Conservation (phyloP, 352 stramenopile genomes). For the Phytopythium cucurbitacearum region DNA sequence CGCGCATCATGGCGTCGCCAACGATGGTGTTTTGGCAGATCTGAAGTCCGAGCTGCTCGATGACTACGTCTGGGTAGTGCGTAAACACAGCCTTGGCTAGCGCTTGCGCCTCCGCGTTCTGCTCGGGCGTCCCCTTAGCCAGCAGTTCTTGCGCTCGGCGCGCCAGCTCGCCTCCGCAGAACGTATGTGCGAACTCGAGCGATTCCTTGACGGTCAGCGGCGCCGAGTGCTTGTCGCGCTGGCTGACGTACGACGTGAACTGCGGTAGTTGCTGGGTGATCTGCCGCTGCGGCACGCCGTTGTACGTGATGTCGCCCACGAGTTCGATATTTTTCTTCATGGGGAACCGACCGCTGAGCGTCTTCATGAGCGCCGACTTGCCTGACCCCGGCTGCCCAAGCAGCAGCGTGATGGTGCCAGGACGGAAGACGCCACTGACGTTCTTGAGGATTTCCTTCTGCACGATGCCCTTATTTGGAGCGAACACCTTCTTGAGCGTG, state of each 20-base stretch:
- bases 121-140: slow-evolving; percentile 24
- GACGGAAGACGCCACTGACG: slow-evolving; percentile 40
- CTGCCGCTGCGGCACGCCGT: slow-evolving; percentile 21
- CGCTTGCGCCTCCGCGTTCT: slow-evolving; percentile 20
- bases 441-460: slow-evolving; percentile 43
- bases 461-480: slow-evolving; percentile 34
- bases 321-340: slow-evolving; percentile 29
- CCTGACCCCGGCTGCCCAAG: slow-evolving; percentile 26
- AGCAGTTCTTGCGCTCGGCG: slow-evolving; percentile 38
- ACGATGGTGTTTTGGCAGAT: slow-evolving; percentile 57
- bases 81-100: slow-evolving; percentile 15
- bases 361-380: slow-evolving; percentile 35
- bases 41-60: slow-evolving; percentile 30
- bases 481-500: slow-evolving; percentile 27
- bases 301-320: slow-evolving; percentile 44
- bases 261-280: slow-evolving; percentile 28
- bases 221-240: slow-evolving; percentile 89
- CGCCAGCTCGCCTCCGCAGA: slow-evolving; percentile 33
- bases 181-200: slow-evolving; percentile 65
- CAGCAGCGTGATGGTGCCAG: slow-evolving; percentile 32
- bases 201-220: slow-evolving; percentile 25
- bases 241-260: slow-evolving; percentile 37
- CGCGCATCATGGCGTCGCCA: slow-evolving; percentile 48
- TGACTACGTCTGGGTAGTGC: slow-evolving; percentile 39
- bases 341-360: slow-evolving; percentile 36